Evolutionary conservation across 148 eudicot species (phyloP).

Genomic region (Hydrangea macrophylla): DNA sequence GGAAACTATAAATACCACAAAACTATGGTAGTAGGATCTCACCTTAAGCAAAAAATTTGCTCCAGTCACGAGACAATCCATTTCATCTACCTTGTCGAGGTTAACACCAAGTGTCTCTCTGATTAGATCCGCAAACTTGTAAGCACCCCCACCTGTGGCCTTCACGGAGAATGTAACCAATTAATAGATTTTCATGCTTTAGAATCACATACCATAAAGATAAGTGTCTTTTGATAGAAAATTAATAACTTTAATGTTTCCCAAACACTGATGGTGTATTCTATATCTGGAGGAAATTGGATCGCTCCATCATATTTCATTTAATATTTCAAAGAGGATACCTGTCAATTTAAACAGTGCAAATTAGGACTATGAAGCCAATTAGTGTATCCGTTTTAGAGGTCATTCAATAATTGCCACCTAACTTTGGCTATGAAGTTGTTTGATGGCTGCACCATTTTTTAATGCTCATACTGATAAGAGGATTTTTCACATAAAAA

Average conservation of each 20-base stretch:
- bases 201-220: neutral
- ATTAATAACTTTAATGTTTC: neutral
- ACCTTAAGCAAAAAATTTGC: constrained; percentile 89
- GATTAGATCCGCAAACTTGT: constrained; percentile 74
- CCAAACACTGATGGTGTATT: neutral
- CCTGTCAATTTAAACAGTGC: neutral
- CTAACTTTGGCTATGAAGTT: neutral
- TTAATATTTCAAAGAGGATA: neutral
- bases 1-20: neutral
- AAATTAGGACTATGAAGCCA: neutral
- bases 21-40: constrained; percentile 20
- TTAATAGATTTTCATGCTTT: constrained; percentile 16
- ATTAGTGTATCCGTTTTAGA: neutral
- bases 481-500: neutral
- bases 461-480: neutral
- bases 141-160: constrained; percentile 99
- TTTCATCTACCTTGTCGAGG: constrained; percentile 92
- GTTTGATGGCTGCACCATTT: neutral
- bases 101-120: constrained; percentile 69
- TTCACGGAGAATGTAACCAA: constrained; percentile 33
- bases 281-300: neutral
- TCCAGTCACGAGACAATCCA: constrained; percentile 88
- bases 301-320: neutral
- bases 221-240: neutral
- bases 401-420: neutral